Conservation (phyloP, 2,329 filamentous ascomycete genomes). For the Ilyonectria robusta region DNA sequence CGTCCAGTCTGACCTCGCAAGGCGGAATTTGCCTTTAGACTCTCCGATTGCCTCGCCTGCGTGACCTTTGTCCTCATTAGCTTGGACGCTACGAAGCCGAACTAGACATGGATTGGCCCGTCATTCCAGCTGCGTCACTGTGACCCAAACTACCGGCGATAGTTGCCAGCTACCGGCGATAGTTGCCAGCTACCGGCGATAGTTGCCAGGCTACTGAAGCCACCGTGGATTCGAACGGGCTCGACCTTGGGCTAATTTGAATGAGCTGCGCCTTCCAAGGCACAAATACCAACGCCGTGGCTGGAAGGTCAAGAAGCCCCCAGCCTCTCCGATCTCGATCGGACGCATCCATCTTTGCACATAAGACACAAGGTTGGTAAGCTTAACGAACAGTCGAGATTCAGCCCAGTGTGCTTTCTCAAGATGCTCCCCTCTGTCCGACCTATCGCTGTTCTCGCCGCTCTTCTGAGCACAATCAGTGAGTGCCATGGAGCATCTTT, state of each 20-base stretch:
- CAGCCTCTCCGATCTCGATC: neutral
- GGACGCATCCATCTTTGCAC: neutral
- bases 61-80: conserved; percentile 1
- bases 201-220: conserved; percentile 13
- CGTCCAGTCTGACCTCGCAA: neutral
- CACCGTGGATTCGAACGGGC: conserved; percentile 12
- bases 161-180: too few relatives aligned
- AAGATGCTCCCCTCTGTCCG: conserved; percentile 10
- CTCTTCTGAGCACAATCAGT: neutral
- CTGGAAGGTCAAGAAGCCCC: neutral
- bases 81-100: conserved; percentile 1
- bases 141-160: conserved; percentile 10
- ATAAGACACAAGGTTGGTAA: conserved; percentile 10
- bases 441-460: neutral
- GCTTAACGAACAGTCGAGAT: neutral
- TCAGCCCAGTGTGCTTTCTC: neutral
- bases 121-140: conserved; percentile 12
- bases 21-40: conserved; percentile 1
- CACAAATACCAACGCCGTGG: conserved; percentile 3
- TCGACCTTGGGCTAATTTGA: neutral
- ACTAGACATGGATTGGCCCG: neutral
- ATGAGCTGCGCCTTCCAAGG: conserved; percentile 13
- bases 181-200: conserved; percentile 13
- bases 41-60: neutral
- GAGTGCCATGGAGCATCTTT: conserved; percentile 1